Evolutionary conservation across 2,329 filamentous ascomycete genomes (phyloP).

Genomic region (Pyricularia grisea): DNA sequence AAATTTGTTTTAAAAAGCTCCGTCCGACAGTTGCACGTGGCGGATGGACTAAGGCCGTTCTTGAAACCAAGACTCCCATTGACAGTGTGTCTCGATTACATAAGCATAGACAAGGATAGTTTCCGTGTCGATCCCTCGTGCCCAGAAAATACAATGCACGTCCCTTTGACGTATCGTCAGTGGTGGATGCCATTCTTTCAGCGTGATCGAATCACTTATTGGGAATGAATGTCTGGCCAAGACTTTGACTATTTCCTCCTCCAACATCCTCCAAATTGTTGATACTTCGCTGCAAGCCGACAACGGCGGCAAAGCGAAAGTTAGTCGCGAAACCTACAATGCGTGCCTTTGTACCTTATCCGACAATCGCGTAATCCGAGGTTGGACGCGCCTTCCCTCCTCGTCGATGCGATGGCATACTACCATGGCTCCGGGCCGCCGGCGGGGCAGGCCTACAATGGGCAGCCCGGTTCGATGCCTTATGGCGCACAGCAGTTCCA

Average conservation of each 20-base stretch:
- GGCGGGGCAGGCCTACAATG: slow-evolving; percentile 25
- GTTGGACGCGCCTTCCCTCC: slow-evolving; percentile 4
- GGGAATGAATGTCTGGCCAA: neutral
- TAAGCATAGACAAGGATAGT: neutral
- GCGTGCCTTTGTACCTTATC: neutral
- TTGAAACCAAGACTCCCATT: neutral
- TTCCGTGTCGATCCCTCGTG: neutral
- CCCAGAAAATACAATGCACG: neutral
- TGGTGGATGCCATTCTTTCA: neutral
- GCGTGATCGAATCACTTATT: neutral
- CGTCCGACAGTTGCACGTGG: neutral
- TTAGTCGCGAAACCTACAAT: neutral
- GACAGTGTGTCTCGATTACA: neutral
- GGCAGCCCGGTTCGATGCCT: slow-evolving; percentile 18
- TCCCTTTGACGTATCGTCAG: neutral
- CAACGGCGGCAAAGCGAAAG: neutral
- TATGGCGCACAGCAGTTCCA: slow-evolving; percentile 3
- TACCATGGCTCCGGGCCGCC: slow-evolving; percentile 28
- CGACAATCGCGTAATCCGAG: neutral
- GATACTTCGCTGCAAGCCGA: neutral
- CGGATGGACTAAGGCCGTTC: no score
- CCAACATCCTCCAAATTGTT: neutral
- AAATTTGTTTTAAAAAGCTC: neutral
- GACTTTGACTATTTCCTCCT: neutral
- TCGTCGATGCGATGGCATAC: slow-evolving; percentile 24